Percentiles rank a stretch among this genome's conserved stretches.
Conservation (phyloP, 169 alveolate genomes). For the Eimeria falciformis region DNA sequence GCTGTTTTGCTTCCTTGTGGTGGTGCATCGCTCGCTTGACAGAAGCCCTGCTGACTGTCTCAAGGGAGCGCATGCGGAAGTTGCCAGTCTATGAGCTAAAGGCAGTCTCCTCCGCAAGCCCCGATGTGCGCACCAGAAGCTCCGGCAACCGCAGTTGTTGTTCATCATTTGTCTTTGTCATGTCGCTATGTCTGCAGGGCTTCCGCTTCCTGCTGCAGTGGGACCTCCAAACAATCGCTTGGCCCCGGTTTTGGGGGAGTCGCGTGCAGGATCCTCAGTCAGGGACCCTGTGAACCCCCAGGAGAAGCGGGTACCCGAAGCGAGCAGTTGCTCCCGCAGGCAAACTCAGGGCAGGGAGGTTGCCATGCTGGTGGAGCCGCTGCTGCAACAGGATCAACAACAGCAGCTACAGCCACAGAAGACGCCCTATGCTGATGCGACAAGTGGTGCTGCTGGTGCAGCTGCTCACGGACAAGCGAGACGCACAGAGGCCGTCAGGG, state of each 20-base stretch:
- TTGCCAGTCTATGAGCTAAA: too few species aligned
- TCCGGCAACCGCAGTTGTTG: neutral
- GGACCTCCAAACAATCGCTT: neutral
- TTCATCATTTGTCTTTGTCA: neutral
- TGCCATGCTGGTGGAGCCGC: neutral
- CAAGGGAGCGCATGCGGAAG: too few species aligned
- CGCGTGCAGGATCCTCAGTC: too few species aligned
- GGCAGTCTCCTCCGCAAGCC: too few species aligned
- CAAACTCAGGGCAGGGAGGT: neutral
- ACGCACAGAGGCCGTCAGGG: constrained; percentile 11
- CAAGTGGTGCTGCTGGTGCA: neutral
- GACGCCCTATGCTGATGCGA: neutral
- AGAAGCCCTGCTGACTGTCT: too few species aligned
- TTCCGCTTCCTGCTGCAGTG: constrained; percentile 19
- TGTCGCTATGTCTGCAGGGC: neutral
- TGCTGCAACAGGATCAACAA: constrained; percentile 3
- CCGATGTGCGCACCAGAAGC: too few species aligned
- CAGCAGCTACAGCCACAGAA: neutral
- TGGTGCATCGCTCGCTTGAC: too few species aligned
- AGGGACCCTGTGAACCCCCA: neutral
- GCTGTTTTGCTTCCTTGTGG: too few species aligned
- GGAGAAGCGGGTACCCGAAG: neutral
- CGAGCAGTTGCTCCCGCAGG: neutral
- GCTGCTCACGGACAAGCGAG: neutral
- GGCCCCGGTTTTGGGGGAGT: too few species aligned